Conservation (phyloP, 805 yeast genomes). For the Kodamaea neixiangensis region DNA sequence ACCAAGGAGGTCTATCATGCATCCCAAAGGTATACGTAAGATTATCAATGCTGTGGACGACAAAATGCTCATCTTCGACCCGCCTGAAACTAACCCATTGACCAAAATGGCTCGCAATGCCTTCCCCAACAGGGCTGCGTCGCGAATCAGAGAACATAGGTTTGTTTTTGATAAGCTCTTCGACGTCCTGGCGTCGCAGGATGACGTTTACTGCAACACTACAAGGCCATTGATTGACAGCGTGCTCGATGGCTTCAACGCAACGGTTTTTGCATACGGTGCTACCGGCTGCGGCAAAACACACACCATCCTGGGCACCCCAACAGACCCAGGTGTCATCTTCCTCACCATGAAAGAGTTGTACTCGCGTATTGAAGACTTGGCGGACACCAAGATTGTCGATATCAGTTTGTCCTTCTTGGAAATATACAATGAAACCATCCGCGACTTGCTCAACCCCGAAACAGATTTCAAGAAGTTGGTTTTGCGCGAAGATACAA, state of each 20-base stretch:
- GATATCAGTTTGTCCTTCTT: slow-evolving; percentile 71
- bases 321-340: slow-evolving; percentile 75
- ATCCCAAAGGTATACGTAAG: slow-evolving; percentile 61
- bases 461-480: slow-evolving; percentile 47
- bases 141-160: slow-evolving; percentile 67
- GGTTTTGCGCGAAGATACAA: slow-evolving; percentile 70
- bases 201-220: slow-evolving; percentile 65
- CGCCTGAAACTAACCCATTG: slow-evolving; percentile 69
- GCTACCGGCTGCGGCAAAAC: slow-evolving; percentile 99
- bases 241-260: slow-evolving; percentile 81
- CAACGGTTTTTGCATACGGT: slow-evolving; percentile 94
- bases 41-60: slow-evolving; percentile 82
- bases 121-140: slow-evolving; percentile 39
- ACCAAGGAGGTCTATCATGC: slow-evolving; percentile 14
- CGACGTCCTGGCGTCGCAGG: slow-evolving; percentile 64
- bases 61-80: slow-evolving; percentile 83
- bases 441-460: slow-evolving; percentile 74
- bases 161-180: slow-evolving; percentile 83
- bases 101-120: slow-evolving; percentile 48
- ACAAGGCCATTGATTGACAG: slow-evolving; percentile 72
- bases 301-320: slow-evolving; percentile 80
- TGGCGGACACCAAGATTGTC: slow-evolving; percentile 54
- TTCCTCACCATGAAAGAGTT: slow-evolving; percentile 77
- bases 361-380: slow-evolving; percentile 58
- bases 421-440: slow-evolving; percentile 90